Conservation (phyloP, 2,329 filamentous ascomycete genomes). For the Aspergillus udagawae region DNA sequence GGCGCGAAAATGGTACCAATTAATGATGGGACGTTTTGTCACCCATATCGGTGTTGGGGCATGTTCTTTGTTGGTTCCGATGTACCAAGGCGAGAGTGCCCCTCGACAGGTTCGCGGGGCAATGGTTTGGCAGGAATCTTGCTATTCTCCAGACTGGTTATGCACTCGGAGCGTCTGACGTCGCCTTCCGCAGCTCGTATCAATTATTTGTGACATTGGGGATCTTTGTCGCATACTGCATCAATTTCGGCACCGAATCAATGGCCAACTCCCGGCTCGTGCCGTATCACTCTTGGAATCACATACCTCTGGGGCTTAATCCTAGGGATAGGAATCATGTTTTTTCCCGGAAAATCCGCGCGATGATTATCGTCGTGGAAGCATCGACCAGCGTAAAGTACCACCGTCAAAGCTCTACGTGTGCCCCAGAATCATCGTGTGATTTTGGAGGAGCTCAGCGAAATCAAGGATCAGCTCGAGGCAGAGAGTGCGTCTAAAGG, state of each 20-base stretch:
- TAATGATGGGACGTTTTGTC: conserved; percentile 41
- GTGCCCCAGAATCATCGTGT: conserved; percentile 48
- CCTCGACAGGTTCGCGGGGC: conserved; percentile 43
- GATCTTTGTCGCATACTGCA: conserved; percentile 45
- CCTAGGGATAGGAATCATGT: conserved; percentile 51
- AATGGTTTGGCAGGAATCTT: too few species aligned
- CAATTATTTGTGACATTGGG: conserved; percentile 47
- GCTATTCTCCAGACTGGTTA: conserved; percentile 26
- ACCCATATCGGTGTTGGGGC: conserved; percentile 43
- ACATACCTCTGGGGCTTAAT: conserved; percentile 55
- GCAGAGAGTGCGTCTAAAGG: conserved; percentile 36
- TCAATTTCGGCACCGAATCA: conserved; percentile 44
- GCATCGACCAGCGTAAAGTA: conserved; percentile 49
- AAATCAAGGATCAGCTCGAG: conserved; percentile 55
- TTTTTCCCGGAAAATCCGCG: conserved; percentile 56
- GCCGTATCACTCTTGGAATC: conserved; percentile 52
- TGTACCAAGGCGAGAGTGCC: conserved; percentile 45
- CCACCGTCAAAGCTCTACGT: conserved; percentile 55
- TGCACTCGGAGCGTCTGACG: background rate
- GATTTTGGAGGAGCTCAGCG: conserved; percentile 49
- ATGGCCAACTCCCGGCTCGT: conserved; percentile 38
- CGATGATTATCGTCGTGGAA: conserved; percentile 55
- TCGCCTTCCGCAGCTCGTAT: conserved; percentile 32
- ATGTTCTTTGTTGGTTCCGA: conserved; percentile 40
- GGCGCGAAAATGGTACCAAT: conserved; percentile 35